Base-by-base conservation (phyloP, 2,329 filamentous ascomycete species). In the Phyllosticta citribraziliensis region DNA sequence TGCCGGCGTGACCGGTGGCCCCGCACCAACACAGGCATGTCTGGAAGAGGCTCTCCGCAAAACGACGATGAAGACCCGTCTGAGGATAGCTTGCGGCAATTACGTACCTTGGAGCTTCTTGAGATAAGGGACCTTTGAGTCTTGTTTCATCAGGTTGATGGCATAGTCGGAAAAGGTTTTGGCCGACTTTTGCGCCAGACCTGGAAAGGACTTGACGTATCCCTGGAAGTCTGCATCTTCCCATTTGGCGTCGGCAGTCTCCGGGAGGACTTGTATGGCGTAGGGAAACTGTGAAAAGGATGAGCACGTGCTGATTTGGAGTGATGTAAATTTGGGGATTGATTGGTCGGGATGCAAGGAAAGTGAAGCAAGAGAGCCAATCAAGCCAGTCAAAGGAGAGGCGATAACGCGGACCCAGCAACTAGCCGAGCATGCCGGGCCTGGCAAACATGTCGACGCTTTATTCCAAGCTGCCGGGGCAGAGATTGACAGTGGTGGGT, bases 101-200 rank as follows among this genome's bases (percentile, higher is more conserved):
- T 55, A 64, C 64, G 58, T 58, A 71, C 70, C 88, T 76, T 94
- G 89, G 52, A 93, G 83, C 62, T 83, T 83, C 77, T 94, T 94
- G 65, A 92, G 79, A 73, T 91, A 91, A 52, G 87, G 77, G 63
- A 85, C 80, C 75, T 93, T 94, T 69, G 90, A 80, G 70, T 94
- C 89, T 64, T 81, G 82, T 63, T 79, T 76, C 68, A 89, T 87
- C 64, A 93, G 81, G 68, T 91, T 85, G 65, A 81, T 76, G 63
- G 90, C 84, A 73, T 92, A 88, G 14, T 81, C 78, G 65, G 84
- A 78, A 62, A 93, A 79, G 22, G 82, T 81, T 22, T 78, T 75
- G 55, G 82, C 83, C 52, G 84, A 83, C 60, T 76, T 73, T 67
- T 80, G 82, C 69, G 84, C 81, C 67, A 88, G 82, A 20, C 79